Evolutionary conservation across 148 eudicot genomes (phyloP), one percentile per base, ranked within the genome.

Genomic region (Persicaria maculosa): DNA sequence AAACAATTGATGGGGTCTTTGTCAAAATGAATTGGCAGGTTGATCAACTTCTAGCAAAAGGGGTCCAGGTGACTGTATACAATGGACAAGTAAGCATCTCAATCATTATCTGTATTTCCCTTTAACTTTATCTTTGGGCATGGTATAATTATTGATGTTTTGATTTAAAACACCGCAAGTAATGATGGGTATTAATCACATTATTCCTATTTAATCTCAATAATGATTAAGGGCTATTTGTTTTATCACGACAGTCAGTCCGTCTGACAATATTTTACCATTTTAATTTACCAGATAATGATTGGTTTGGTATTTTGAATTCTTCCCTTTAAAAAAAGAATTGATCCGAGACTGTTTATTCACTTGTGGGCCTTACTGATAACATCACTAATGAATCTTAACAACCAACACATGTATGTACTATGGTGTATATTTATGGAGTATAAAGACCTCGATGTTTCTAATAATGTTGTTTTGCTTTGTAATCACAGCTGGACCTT

Each of bases 1-100:
- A 8, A 58, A n/a, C 8, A 17, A 6, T 0, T 17, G 19, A 22
- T 5, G 9, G 36, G 1, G 10, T 54, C n/a, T 47, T 4, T 25
- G 50, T 16, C 64, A 31, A 5, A 25, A 40, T 69, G 47, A 9
- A 15, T 73, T 74, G 68, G 68, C 74, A 93, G 98, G 91, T 88
- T 12, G 92, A 86, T 79, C 80, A 88, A 73, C 77, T 90, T 44
- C 79, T 90, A 43, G 80, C 78, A 0, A 81, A 81, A 74, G 95
- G 95, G 50, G 85, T 88, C 15, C 80, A 83, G 43, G 78, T 90
- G 17, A 86, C 88, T 9, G 73, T 88, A 17, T 90, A 90, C 72
- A 90, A 78, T 78, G 95, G 92, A 10, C 95, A 90, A 79, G 91
- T 89, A 87, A 80, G 85, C 2, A 31, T 73, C 43, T 16, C n/a